Conservation (phyloP, 345 rosid species). For the Alliaria petiolata region DNA sequence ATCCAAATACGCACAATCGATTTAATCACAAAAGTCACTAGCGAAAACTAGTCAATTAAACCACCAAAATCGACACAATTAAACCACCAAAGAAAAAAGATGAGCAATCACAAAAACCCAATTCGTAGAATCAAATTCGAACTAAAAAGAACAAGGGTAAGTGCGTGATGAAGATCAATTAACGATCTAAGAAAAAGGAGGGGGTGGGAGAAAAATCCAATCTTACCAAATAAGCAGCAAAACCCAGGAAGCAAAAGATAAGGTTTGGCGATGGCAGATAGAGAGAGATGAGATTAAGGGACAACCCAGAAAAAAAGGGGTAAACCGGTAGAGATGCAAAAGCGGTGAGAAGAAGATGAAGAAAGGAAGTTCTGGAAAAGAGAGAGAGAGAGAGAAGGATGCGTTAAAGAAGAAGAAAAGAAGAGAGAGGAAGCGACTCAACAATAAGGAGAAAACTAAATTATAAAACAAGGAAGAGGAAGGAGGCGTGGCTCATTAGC, state of each 20-base stretch:
- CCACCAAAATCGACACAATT: background rate
- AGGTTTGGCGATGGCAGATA: conserved; percentile 26
- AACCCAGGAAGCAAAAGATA: conserved; percentile 30
- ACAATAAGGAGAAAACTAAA: background rate
- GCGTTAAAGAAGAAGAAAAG: conserved; percentile 13
- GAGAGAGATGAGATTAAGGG: background rate
- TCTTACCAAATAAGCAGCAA: conserved; percentile 27
- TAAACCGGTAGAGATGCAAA: background rate
- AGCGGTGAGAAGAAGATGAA: conserved; percentile 28
- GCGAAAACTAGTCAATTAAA: background rate
- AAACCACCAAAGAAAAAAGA: background rate
- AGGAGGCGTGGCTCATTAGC: conserved; percentile 27
- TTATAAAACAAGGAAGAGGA: conserved; percentile 4
- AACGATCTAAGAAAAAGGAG: conserved; percentile 13
- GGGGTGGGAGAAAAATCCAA: background rate
- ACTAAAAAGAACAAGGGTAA: background rate
- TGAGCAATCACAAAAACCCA: background rate
- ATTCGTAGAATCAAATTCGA: conserved; percentile 17
- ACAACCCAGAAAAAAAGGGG: background rate
- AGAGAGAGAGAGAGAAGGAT: background rate
- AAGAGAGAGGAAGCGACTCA: conserved; percentile 15
- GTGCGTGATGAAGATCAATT: conserved; percentile 17
- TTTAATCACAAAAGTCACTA: background rate
- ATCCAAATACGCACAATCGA: background rate
- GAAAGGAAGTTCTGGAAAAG: background rate